Evolutionary conservation across 2,329 filamentous ascomycete species (phyloP), one percentile per base, ranked within the genome.

Genomic region (Knufia fluminis): DNA sequence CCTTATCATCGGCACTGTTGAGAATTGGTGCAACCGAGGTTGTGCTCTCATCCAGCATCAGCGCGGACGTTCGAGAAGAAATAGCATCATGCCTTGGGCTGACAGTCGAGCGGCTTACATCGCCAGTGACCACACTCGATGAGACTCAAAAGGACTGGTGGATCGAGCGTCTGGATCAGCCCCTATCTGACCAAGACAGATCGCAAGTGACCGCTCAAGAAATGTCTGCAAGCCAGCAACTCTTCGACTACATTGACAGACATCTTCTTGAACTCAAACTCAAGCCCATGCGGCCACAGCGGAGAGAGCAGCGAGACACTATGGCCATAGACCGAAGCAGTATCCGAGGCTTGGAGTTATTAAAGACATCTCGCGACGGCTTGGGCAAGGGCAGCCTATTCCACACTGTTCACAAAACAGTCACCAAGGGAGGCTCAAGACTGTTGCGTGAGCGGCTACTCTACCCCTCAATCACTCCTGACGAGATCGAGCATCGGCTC

Each of bases 311-410:
- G 46, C 74, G 86, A 61, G 80, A 94, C 54, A 81, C 85, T 55
- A 92, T 98, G 86, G 77, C 72, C 45, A 94, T 98, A 57, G 92
- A 98, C 69, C 90, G 85, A 62, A 94, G 90, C 61, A 96, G 85
- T 57, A 76, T 98, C 68, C 79, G 86, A 52, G 87, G 90, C 1
- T 74, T 98, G 3, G 92, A 98, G 66, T 86, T 98, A 56, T 82
- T 87, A 56, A 81, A 82, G 62, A 97, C 92, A 0, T 80, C 94
- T 45, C 79, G 85, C 43, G 91, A 97, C 59, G 82, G 85, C 2
- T 68, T 76, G 17, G 84, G 85, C 33, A 82, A 84, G 55, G 92
- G 92, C 3, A 96, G 90, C 62, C 71, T 98, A 38, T 71, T 98
- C 32, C 89, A 97, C 67, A 85, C 88, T n/a, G 78, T 97, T 46